Conservation (phyloP, 768 basidiomycete genomes). For the Tylopilus intermedius region DNA sequence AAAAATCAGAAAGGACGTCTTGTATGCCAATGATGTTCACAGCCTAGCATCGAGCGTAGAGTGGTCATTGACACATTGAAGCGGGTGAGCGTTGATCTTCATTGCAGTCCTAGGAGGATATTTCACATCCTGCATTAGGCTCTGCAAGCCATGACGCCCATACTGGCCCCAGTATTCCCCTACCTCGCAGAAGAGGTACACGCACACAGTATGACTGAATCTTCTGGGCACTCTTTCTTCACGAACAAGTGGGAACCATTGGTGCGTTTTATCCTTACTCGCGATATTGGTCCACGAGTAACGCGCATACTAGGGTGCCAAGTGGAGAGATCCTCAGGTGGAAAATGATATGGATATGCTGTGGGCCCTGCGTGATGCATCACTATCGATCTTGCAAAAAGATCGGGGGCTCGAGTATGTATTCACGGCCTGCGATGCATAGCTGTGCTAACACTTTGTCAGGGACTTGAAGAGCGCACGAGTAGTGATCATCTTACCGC, state of each 20-base stretch:
- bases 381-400: constrained; percentile 66
- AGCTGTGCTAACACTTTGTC: constrained; percentile 1
- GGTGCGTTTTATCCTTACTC: constrained; percentile 38
- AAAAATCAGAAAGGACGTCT: constrained; percentile 82
- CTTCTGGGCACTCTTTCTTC: constrained; percentile 56
- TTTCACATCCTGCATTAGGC: constrained; percentile 38
- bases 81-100: constrained; percentile 41
- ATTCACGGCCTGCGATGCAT: not conserved
- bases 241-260: constrained; percentile 58
- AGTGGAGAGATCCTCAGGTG: constrained; percentile 24
- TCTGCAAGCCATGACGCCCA: no score
- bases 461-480: constrained; percentile 71
- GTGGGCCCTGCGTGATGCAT: constrained; percentile 54
- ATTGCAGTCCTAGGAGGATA: not conserved
- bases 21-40: constrained; percentile 65
- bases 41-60: constrained; percentile 46
- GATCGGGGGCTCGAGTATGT: constrained; percentile 71
- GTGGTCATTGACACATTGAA: constrained; percentile 67
- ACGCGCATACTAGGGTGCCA: constrained; percentile 35
- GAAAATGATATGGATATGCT: constrained; percentile 61
- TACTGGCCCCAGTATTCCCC: no score
- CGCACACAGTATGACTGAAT: not conserved
- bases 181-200: no score
- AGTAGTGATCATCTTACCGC: constrained; percentile 56
- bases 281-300: not conserved